Percentiles rank a stretch among this genome's conserved stretches.
Conservation (phyloP, 768 basidiomycete genomes). For the Chiua virens region DNA sequence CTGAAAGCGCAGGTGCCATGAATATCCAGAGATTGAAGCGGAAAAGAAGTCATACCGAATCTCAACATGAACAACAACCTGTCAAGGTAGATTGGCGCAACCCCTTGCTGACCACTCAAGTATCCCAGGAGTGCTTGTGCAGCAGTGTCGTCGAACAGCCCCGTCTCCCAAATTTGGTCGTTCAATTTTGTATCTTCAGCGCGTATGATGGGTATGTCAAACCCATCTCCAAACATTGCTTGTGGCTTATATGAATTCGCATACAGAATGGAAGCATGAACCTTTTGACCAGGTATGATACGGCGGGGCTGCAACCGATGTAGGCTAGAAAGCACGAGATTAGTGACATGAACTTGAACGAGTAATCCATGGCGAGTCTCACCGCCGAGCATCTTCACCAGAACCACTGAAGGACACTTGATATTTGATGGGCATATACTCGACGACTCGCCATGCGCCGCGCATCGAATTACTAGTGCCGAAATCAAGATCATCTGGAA, state of each 20-base stretch:
- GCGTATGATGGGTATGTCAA: slow-evolving; percentile 17
- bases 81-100: slow-evolving; percentile 14
- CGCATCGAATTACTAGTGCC: slow-evolving; percentile 24
- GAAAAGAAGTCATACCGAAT: slow-evolving; percentile 2
- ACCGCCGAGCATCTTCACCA: slow-evolving; percentile 20
- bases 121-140: slow-evolving; percentile 10
- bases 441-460: slow-evolving; percentile 10
- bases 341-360: neutral
- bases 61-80: slow-evolving; percentile 18
- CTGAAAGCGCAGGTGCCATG: neutral
- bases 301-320: slow-evolving; percentile 22
- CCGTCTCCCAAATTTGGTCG: slow-evolving; percentile 15
- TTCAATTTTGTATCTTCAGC: slow-evolving; percentile 3
- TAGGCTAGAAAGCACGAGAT: slow-evolving; percentile 4
- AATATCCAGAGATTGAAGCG: no score
- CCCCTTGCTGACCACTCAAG: slow-evolving; percentile 8
- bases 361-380: neutral
- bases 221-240: slow-evolving; percentile 21
- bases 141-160: slow-evolving; percentile 18
- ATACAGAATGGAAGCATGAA: slow-evolving; percentile 24
- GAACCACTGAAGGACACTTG: slow-evolving; percentile 22
- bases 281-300: slow-evolving; percentile 27
- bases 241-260: slow-evolving; percentile 20
- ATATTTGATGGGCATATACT: slow-evolving; percentile 26
- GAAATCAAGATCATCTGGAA: slow-evolving; percentile 25